Conservation (phyloP, 2,329 filamentous ascomycete species). For the Endoconidiophora laricicola region DNA sequence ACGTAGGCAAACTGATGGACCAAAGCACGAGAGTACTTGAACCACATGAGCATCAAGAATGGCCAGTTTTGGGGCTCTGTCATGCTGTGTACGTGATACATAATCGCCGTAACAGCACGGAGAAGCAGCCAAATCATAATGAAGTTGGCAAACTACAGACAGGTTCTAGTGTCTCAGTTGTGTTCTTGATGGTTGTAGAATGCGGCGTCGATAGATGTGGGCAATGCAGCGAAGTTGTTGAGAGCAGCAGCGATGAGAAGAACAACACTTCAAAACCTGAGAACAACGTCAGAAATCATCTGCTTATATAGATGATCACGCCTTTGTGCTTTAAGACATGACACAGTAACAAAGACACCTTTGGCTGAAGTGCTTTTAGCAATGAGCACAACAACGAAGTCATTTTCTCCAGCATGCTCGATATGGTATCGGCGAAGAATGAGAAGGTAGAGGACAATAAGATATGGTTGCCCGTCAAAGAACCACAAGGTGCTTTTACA, state of each 20-base stretch:
- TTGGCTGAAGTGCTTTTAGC: background rate
- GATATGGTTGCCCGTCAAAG: too few species aligned
- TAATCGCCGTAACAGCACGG: too few species aligned
- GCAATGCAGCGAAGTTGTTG: background rate
- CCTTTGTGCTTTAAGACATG: background rate
- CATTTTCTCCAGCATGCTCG: too few species aligned
- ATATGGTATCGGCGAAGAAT: too few species aligned
- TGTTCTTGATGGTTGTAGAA: background rate
- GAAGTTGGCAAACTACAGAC: background rate
- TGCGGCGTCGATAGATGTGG: background rate
- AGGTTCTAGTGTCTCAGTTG: background rate
- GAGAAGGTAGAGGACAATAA: too few species aligned
- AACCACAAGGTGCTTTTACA: too few species aligned
- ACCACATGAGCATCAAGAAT: slow-evolving; percentile 18
- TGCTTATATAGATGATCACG: background rate
- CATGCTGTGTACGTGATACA: background rate
- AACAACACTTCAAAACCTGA: background rate
- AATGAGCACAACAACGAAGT: too few species aligned
- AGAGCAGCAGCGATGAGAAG: background rate
- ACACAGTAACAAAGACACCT: background rate
- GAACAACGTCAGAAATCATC: background rate
- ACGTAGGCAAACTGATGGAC: slow-evolving; percentile 26
- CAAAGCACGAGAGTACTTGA: slow-evolving; percentile 29
- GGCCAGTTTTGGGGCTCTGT: background rate
- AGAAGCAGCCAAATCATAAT: background rate